phyloP scores from a whole-genome alignment of 306 rosid genomes.

The Rosa lucieae region DNA sequence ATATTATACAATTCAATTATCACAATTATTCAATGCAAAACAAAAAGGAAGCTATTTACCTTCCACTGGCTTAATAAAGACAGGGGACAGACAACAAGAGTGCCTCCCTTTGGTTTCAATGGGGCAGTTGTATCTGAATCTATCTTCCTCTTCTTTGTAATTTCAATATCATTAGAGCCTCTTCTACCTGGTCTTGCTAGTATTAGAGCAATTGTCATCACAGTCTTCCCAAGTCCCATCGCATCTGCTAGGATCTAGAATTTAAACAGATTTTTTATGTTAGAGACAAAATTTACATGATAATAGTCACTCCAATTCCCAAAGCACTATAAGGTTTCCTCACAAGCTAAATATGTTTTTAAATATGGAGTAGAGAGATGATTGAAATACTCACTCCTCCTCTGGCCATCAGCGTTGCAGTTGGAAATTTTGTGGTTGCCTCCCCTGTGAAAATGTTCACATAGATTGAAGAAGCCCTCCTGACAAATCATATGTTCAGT shows the following conservation, averaged over 20 bases:
- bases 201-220: constrained; percentile 82
- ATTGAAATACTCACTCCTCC: constrained; percentile 75
- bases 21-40: not conserved
- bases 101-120: constrained; percentile 54
- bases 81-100: constrained; percentile 91
- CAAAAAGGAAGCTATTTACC: constrained; percentile 36
- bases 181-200: constrained; percentile 53
- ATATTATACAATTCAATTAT: not conserved
- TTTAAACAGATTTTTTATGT: constrained; percentile 8
- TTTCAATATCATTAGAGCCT: constrained; percentile 28
- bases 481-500: constrained; percentile 27
- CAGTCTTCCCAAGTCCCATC: constrained; percentile 97
- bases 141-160: constrained; percentile 27
- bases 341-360: not conserved
- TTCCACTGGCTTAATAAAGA: constrained; percentile 92
- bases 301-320: not conserved
- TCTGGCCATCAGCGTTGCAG: constrained; percentile 76
- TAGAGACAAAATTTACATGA: constrained; percentile 5
- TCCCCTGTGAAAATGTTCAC: constrained; percentile 79
- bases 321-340: not conserved
- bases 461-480: constrained; percentile 61
- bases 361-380: constrained; percentile 12
- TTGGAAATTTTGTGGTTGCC: constrained; percentile 58
- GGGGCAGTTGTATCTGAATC: constrained; percentile 21
- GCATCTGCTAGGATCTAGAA: constrained; percentile 80